A percentile compares a stretch with the other conserved stretches of the same genome.
Evolutionary conservation across 2,329 filamentous ascomycete genomes (phyloP).

Genomic region (Xylaria hypoxylon): DNA sequence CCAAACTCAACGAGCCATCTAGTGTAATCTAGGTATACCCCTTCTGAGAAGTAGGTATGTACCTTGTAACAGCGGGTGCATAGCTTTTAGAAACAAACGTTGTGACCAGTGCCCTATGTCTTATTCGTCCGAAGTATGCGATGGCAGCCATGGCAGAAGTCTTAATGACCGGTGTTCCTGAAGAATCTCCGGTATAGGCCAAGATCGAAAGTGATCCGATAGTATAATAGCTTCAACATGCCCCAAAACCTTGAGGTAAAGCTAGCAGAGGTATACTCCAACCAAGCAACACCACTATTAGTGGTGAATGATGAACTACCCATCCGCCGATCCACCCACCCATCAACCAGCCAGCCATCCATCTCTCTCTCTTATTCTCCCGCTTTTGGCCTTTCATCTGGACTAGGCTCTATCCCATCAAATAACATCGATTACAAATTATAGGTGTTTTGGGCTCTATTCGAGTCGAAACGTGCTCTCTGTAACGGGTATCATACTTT

Average conservation of each 20-base stretch:
- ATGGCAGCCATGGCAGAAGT: background rate
- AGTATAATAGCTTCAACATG: background rate
- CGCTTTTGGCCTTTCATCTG: slow-evolving; percentile 23
- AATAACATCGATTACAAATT: slow-evolving; percentile 37
- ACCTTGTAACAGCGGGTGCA: background rate
- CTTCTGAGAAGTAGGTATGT: background rate
- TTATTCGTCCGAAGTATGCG: background rate
- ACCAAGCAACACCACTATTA: slow-evolving; percentile 33
- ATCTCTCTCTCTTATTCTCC: slow-evolving; percentile 37
- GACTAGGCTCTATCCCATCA: slow-evolving; percentile 33
- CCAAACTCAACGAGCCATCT: background rate
- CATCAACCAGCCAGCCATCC: slow-evolving; percentile 28
- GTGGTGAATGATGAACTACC: slow-evolving; percentile 18
- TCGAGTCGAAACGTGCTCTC: slow-evolving; percentile 33
- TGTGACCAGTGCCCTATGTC: background rate
- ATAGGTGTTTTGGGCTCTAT: slow-evolving; percentile 44
- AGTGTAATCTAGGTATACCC: background rate
- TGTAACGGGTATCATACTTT: slow-evolving; percentile 29
- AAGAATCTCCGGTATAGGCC: slow-evolving; percentile 1
- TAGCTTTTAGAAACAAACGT: background rate
- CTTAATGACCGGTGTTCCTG: background rate
- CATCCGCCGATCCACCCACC: slow-evolving; percentile 49
- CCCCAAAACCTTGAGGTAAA: background rate
- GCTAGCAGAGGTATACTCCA: background rate
- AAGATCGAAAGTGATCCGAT: background rate